A percentile compares a stretch with the other conserved stretches of the same genome.
Conservation (phyloP, 495 filamentous ascomycete genomes). For the Tuber aestivum region DNA sequence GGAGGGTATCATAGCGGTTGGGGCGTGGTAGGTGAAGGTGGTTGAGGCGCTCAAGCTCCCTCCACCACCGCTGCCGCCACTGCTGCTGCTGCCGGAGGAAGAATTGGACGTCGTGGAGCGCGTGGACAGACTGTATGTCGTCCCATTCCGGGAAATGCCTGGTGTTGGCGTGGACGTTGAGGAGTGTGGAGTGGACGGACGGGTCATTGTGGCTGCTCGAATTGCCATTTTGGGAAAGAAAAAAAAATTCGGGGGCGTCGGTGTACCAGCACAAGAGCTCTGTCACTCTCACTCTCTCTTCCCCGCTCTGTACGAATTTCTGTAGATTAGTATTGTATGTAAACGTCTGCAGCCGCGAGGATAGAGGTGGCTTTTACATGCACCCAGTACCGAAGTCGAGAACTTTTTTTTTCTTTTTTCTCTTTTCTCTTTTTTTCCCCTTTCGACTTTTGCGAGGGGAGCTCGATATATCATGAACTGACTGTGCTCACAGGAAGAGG, state of each 20-base stretch:
- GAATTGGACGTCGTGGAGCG: conserved; percentile 11
- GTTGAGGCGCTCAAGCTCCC: background rate
- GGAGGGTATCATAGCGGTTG: conserved; percentile 10
- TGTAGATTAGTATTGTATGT: background rate
- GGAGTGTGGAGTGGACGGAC: background rate
- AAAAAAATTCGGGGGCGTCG: background rate
- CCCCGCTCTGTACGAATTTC: background rate
- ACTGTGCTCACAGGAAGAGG: background rate
- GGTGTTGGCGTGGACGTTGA: background rate
- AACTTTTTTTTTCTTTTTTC: background rate
- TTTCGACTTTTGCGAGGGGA: background rate
- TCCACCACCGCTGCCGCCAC: background rate
- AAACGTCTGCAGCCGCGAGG: background rate
- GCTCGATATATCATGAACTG: background rate
- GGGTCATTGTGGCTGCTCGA: background rate
- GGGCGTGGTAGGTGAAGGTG: conserved; percentile 16
- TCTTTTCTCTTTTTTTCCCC: background rate
- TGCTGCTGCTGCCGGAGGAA: background rate
- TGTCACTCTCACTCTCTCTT: too few species aligned
- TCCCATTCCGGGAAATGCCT: conserved; percentile 3
- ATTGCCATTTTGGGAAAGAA: background rate
- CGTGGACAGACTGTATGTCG: conserved; percentile 18
- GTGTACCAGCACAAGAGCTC: background rate
- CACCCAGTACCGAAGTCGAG: background rate
- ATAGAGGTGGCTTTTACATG: conserved; percentile 1